These are phyloP conservation scores for Trichoderma gracile DNA, from an alignment of 2,329 filamentous ascomycete genomes.

Conservation along the genomic window DNA sequence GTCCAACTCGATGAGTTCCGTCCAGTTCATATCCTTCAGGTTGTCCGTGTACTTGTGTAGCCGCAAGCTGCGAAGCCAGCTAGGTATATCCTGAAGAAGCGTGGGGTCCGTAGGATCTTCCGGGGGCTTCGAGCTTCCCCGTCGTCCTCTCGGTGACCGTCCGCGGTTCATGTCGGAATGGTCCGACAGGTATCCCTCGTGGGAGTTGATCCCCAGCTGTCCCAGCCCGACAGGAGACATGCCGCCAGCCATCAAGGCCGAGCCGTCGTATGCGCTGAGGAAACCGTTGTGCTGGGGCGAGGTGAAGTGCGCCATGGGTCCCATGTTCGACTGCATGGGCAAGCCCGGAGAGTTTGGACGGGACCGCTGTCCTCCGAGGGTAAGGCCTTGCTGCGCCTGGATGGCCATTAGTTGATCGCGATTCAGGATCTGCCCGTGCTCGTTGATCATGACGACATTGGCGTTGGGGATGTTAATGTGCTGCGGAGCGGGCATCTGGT, in stretches of 20 bases:
- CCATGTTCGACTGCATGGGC: constrained; percentile 69
- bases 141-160: constrained; percentile 84
- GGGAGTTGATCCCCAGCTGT: constrained; percentile 67
- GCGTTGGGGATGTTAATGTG: constrained; percentile 65
- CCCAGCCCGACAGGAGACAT: constrained; percentile 71
- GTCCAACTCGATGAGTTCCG: constrained; percentile 85
- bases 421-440: constrained; percentile 83
- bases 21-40: constrained; percentile 96
- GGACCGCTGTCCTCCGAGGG: constrained; percentile 71
- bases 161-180: constrained; percentile 89
- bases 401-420: constrained; percentile 82
- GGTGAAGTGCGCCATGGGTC: constrained; percentile 68
- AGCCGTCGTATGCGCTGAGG: constrained; percentile 81
- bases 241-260: constrained; percentile 68
- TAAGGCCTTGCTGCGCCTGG: constrained; percentile 66
- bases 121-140: constrained; percentile 94
- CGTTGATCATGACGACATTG: constrained; percentile 92
- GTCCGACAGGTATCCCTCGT: constrained; percentile 89
- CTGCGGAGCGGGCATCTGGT: constrained; percentile 66
- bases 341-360: constrained; percentile 88
- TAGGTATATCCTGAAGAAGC: constrained; percentile 90
- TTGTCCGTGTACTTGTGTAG: constrained; percentile 99
- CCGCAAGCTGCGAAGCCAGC: constrained; percentile 90
- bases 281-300: constrained; percentile 95
- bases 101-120: constrained; percentile 93